Evolutionary conservation across 2,329 filamentous ascomycete genomes (phyloP).

Genomic region (Xylariaceae sp.): DNA sequence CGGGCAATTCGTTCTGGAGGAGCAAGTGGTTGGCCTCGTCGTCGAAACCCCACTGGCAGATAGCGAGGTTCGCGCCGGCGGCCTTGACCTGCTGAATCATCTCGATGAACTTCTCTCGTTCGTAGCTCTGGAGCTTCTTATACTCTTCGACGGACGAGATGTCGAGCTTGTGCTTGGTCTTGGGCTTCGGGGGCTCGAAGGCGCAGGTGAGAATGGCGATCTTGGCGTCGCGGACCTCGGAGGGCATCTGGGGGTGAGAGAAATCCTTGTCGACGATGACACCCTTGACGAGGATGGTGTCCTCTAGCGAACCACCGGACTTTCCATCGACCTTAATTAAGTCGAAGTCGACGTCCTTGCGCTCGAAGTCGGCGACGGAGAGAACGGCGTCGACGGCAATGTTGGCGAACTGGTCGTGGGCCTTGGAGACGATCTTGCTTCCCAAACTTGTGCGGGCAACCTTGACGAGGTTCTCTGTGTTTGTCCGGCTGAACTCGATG

Average conservation of each 20-base stretch:
- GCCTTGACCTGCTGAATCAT: constrained; percentile 99
- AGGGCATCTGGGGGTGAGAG: constrained; percentile 98
- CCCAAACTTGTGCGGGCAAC: constrained; percentile 94
- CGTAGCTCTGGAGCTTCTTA: constrained; percentile 94
- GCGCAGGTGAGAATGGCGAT: constrained; percentile 96
- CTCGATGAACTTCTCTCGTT: constrained; percentile 92
- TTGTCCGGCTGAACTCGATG: constrained; percentile 74
- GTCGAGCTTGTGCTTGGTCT: constrained; percentile 99
- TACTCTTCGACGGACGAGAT: constrained; percentile 97
- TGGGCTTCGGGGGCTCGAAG: constrained; percentile 97
- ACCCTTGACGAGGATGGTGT: constrained; percentile 91
- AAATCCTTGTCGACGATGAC: constrained; percentile 99
- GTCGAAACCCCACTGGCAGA: constrained; percentile 99
- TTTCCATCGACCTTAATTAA: constrained; percentile 99
- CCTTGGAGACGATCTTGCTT: constrained; percentile 98
- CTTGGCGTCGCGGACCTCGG: constrained; percentile 90
- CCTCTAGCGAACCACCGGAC: constrained; percentile 88
- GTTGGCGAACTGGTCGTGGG: constrained; percentile 95
- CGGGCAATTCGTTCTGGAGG: constrained; percentile 91
- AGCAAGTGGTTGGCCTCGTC: constrained; percentile 97
- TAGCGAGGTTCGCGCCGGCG: constrained; percentile 92
- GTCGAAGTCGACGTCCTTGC: constrained; percentile 97
- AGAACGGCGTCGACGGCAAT: constrained; percentile 97
- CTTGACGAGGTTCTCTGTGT: constrained; percentile 83
- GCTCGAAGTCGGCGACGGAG: constrained; percentile 90